Evolutionary conservation across 176 grass and related monocot species (phyloP).

Genomic region (Juncus effusus): DNA sequence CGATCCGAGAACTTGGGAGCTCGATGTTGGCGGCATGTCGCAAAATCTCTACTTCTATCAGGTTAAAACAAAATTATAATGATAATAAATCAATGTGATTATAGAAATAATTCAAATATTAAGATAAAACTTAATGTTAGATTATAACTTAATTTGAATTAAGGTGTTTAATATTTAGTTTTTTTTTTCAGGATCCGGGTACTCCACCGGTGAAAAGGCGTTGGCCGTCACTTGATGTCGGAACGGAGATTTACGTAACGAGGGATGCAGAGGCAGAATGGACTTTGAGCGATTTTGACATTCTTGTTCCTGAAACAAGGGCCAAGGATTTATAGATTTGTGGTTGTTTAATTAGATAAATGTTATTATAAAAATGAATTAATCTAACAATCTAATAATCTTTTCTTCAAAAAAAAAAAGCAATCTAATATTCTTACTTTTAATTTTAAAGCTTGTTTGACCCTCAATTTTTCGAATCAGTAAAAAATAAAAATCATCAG

Average conservation of each 20-base stretch:
- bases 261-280: constrained; percentile 54
- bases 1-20: constrained; percentile 65
- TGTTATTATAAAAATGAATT: not conserved
- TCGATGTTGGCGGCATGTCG: constrained; percentile 71
- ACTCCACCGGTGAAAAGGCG: constrained; percentile 49
- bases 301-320: constrained; percentile 49
- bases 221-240: constrained; percentile 88
- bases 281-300: constrained; percentile 66
- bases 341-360: not conserved
- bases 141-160: not conserved
- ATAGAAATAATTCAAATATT: too few species aligned
- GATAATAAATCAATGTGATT: not conserved
- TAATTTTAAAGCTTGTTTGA: too few species aligned
- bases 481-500: too few species aligned
- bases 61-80: too few species aligned
- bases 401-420: not conserved
- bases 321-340: too few species aligned
- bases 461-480: too few species aligned
- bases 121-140: too few species aligned
- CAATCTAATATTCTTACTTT: not conserved
- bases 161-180: not conserved
- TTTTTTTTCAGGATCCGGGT: constrained; percentile 40
- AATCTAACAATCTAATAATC: not conserved
- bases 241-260: constrained; percentile 70
- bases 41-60: constrained; percentile 80